Evolutionary conservation across 805 yeast species (phyloP).

Genomic region (Ogataea saltuana): DNA sequence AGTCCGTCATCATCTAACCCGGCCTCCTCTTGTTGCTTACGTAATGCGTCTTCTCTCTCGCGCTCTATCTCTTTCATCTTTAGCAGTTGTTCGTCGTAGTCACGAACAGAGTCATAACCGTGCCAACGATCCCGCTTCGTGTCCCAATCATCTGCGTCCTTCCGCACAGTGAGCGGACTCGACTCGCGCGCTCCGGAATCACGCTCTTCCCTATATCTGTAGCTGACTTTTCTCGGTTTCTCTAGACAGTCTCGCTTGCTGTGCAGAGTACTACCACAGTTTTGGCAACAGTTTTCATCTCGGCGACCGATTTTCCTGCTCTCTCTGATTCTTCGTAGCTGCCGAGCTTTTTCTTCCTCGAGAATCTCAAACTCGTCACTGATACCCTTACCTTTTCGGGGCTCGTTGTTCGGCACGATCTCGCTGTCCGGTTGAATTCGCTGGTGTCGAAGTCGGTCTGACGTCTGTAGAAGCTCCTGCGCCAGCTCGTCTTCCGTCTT

Average conservation of each 20-base stretch:
- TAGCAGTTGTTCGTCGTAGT: slow-evolving; percentile 53
- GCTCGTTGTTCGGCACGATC: slow-evolving; percentile 47
- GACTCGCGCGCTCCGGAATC: slow-evolving; percentile 3
- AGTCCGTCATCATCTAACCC: slow-evolving; percentile 42
- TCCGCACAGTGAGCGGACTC: slow-evolving; percentile 23
- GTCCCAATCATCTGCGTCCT: slow-evolving; percentile 54
- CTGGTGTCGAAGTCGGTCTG: slow-evolving; percentile 60
- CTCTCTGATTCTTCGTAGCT: slow-evolving; percentile 1
- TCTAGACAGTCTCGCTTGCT: slow-evolving; percentile 56
- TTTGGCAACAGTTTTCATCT: slow-evolving; percentile 47
- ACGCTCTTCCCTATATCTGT: slow-evolving; percentile 26
- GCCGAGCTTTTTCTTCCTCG: slow-evolving; percentile 10
- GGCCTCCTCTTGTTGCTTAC: slow-evolving; percentile 18
- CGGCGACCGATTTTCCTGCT: slow-evolving; percentile 2
- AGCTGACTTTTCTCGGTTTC: slow-evolving; percentile 48
- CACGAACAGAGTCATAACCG: slow-evolving; percentile 63
- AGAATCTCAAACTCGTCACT: slow-evolving; percentile 42
- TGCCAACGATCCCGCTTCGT: slow-evolving; percentile 79
- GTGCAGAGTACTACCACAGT: slow-evolving; percentile 59
- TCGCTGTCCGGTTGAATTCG: slow-evolving; percentile 44
- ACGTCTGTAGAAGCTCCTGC: slow-evolving; percentile 19
- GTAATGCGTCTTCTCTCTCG: slow-evolving; percentile 33
- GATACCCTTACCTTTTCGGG: slow-evolving; percentile 60
- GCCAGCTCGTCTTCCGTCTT: slow-evolving; percentile 28
- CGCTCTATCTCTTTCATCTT: slow-evolving; percentile 54